Evolutionary conservation across 2,329 filamentous ascomycete species (phyloP), one percentile per base, ranked within the genome.

Genomic region (Alternaria alternata): DNA sequence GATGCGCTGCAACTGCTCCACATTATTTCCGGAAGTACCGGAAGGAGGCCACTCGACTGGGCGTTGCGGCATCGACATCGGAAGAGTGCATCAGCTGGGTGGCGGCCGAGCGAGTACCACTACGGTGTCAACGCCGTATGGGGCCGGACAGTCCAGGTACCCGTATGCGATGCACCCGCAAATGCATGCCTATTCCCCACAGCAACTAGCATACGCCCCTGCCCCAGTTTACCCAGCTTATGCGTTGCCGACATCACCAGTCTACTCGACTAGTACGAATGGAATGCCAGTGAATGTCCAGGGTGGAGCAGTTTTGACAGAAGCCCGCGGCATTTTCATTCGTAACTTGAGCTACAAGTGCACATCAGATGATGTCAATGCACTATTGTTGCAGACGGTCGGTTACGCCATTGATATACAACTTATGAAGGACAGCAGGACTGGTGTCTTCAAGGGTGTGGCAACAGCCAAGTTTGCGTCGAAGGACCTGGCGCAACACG

Each of bases 261-360:
- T 71, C 3, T 79, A 78, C 61, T 73, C 71, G 28, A 64, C 70
- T 26, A 78, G 64, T 57, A 66, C 67, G 16, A 70, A 63, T 28
- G 76, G 77, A 3, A 69, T 79, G 44, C 74, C 75, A 11, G 75
- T 80, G 28, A 80, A 79, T 46, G 61, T 77, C n/a, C 66, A 64
- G n/a, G 63, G 70, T n/a, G 76, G 77, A 8, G 74, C 72, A 16
- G 65, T 77, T 20, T 61, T 75, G 28, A 79, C 77, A 7, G 77
- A 80, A 59, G 68, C 73, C 24, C 75, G 77, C 7, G 77, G 76
- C 7, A 74, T 80, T 30, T 78, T 78, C 62, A 74, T 80, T 34
- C 68, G 67, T 22, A 71, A 73, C 18, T 59, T 79, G 16, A 74
- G 62, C 47, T 77, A 72, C 57, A 69, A 66, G 8, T 68, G 66